Evolutionary conservation across 192 early-diverging fungal genomes (phyloP), one percentile per base, ranked within the genome.

Genomic region (Podila minutissima): DNA sequence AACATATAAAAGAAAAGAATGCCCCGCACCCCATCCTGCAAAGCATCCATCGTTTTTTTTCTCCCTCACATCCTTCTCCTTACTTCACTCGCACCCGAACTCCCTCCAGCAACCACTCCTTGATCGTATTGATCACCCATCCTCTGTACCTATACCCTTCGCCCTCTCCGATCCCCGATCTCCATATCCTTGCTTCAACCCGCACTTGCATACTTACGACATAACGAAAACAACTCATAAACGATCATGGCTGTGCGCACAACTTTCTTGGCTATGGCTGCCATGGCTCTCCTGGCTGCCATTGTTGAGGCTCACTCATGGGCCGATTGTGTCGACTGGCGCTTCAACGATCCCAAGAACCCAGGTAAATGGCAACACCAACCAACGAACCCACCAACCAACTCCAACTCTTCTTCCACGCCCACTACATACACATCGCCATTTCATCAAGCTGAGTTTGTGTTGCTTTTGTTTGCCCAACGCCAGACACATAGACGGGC

Each of bases 261-360:
- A 15, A 61, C 31, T 32, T 12, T 61, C 33, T 48, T 79, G 41
- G 62, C 62, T 13, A 11, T 66, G 32, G 31, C 74, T 29, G 41
- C 70, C 29, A 26, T 71, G 64, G 59, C 59, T 49, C 29, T 58
- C 57, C 9, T 66, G 55, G 28, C 74, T 6, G 12, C 38, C 9
- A 28, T 50, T 10, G 38, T 50, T 32, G 74, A 76, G 50, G 74
- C 74, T 29, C 74, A 76, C 15, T 76, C 74, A 24, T 76, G 74
- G 69, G 69, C 75, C 53, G 75, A 71, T 51, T 71, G 69, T 37
- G 75, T 78, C 59, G 69, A 78, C 69, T 71, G 75, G 75, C 69
- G 75, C 32, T 78, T 78, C 69, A 78, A 71, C 33, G 59, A 71
- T 69, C 75, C 64, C 19, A 51, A 67, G 2, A 78, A 78, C 32